Base-by-base conservation (phyloP, 768 basidiomycete species). In the Mycena belliarum region DNA sequence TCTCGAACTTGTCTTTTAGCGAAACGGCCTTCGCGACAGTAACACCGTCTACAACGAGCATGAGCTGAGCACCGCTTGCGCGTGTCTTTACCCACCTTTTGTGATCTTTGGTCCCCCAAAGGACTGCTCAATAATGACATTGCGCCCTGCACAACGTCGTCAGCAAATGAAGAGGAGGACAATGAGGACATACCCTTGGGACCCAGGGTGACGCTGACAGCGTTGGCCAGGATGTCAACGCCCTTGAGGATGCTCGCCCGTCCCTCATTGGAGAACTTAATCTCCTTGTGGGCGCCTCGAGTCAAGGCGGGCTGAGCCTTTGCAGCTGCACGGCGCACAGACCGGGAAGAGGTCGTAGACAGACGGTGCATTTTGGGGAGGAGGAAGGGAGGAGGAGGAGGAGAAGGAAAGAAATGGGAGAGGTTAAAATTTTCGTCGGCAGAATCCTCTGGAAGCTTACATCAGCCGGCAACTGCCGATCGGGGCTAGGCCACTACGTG, bases 1-100 rank as follows among this genome's bases (percentile, higher is more conserved):
- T 98, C 82, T 98, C 93, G 70, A 98, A 98, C 76, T 95, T 97
- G 85, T 98, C 94, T 77, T 98, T 87, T 66, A 98, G 83, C 6
- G 86, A 79, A 65, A 99, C 93, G 35, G 93, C 79, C 80, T 98
- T 99, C 57, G 96, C 96, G 37, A 98, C 96, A 25, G 95, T 96
- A 20, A 97, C 96, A 86, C 95, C 96, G 73, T 98, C 94, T 48
- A 38, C 24, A 43, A 46, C 35, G 28, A 48, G 32, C 5, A 6
- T 32, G 12, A 32, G 29, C 14, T 65, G 24, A 29, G 43, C 25
- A 12, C 74, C 14, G 5, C 44, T 28, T 8, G 14, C 1, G 20
- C 4, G 14, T 16, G 2, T 23, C 37, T 38, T 16, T 16, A 50
- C 82, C 49, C 56, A 91, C 92, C 93, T 75, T 97, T 98, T 68